Evolutionary conservation across 1,139 yeast genomes (phyloP), one percentile per base, ranked within the genome.

Genomic region (Candida tetrigidarum): DNA sequence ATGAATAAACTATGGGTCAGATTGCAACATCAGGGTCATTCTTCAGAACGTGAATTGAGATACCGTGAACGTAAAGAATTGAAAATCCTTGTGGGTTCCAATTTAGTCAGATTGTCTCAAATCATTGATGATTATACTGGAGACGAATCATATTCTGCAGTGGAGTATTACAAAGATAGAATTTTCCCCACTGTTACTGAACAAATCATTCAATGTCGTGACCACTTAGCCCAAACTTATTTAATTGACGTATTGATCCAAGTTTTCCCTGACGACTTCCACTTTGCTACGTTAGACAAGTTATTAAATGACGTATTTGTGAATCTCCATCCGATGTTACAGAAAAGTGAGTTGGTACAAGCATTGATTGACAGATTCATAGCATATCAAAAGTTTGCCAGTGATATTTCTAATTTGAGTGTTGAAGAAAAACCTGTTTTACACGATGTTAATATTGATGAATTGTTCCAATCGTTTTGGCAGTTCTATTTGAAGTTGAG

Each of bases 1-100:
- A 93, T 93, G 99, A 93, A 95, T 69, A 93, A 95, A 63, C 73
- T 93, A 41, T 93, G 99, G 99, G 98, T 95, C 1, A 77, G 99
- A 44, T 73, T 91, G 50, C 98, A 93, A 67, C 97, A 92, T 61
- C 97, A 91, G 63, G 99, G 99, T 1, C 97, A 91, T 53, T 81
- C 95, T 2, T 79, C 89, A 28, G 97, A 93, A 56, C 78, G 92
- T 37, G 83, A 78, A 41, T 79, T 85, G 60, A 76, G 98, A 44
- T 80, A 78, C 25, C 78, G 76, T 49, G 99, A 95, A 65, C 77
- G 99, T 14, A 84, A 84, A 56, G 97, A 95, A 64, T 76, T 93
- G 53, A 93, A 89, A 66, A 90, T 93, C 47, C 76, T 95, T 45
- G 96, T 93, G 37, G 99, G 99, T 1, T 86, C 96, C 15, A 95